Base-by-base conservation (phyloP, 2,329 filamentous ascomycete genomes). In the Xylariaceae sp. region DNA sequence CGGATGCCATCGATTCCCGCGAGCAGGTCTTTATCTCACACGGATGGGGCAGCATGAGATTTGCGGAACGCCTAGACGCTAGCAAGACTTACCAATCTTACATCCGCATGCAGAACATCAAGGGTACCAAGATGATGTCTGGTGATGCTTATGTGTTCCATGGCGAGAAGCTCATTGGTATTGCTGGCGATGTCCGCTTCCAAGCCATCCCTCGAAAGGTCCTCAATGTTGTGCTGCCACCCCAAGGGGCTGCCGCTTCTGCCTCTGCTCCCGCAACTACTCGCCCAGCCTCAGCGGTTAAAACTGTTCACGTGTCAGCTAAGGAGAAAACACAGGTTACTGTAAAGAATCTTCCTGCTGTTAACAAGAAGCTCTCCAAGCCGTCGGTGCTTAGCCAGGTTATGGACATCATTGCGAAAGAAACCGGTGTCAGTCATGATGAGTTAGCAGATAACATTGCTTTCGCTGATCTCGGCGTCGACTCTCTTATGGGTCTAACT, bases 201-300 rank as follows among this genome's bases (percentile, higher is more conserved):
- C 80, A 83, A 67, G 76, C 80, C 61, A 85, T 87, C 51, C 84
- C 85, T 37, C 83, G 85, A 63, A 80, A 80, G 63, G 75, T 85
- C 29, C 74, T 88, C 57, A 85, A 86, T 73, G 78, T 83, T 62
- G 79, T 88, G 68, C 72, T 88, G 58, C 84, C 85, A 52, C 84
- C 84, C 1, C 74, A 77, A 31, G 80, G 80, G 46, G 76, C 76
- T 58, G 71, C 69, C 40, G 68, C 71, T 27, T 69, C 72, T 42
- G 67, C 70, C 72, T 19, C 19, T 40, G 66, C 70, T 34, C 64
- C 73, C 29, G 62, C 70, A 4, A 65, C 73, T 29, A 59, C 70
- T 50, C 70, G 72, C 46, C 62, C 70, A 47, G 57, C 69, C 26
- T 61, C 64, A 3, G 62, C 71, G 34, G 63, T 72, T 40, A 68